phyloP scores from a whole-genome alignment of 495 filamentous ascomycete genomes.

The Aspergillus kassunensis region DNA sequence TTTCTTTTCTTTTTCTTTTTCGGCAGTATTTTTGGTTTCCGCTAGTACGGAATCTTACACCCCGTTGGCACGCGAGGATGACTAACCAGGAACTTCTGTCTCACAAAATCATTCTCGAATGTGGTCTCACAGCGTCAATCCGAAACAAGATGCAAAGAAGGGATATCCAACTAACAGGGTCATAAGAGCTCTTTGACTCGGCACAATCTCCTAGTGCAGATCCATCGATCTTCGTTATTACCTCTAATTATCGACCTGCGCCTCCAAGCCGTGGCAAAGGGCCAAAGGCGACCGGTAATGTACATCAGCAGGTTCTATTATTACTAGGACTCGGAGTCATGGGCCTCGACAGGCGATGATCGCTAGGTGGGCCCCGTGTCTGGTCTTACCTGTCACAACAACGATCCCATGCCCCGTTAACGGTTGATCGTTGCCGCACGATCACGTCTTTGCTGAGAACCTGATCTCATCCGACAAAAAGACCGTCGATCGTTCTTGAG shows the following conservation, averaged over 20 bases:
- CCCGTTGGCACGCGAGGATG: constrained; percentile 3
- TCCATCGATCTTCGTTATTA: constrained; percentile 23
- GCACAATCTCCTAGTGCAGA: constrained; percentile 29
- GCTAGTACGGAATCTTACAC: not conserved
- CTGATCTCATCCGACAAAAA: constrained; percentile 23
- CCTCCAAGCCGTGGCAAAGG: constrained; percentile 11
- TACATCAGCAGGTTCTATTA: constrained; percentile 3
- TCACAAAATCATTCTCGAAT: not conserved
- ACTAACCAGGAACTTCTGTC: constrained; percentile 8
- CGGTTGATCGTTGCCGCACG: constrained; percentile 32
- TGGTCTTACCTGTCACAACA: constrained; percentile 30
- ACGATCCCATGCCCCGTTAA: constrained; percentile 30
- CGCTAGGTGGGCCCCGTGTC: constrained; percentile 5
- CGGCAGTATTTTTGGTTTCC: constrained; percentile 4
- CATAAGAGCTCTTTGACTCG: constrained; percentile 11
- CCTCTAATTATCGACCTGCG: constrained; percentile 16
- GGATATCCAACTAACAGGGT: constrained; percentile 1
- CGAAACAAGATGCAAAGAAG: too few relatives aligned
- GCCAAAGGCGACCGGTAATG: not conserved
- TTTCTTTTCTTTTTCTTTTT: not conserved
- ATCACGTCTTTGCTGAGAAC: constrained; percentile 22
- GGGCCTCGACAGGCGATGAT: constrained; percentile 17
- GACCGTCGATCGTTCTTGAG: constrained; percentile 10
- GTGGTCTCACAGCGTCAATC: not conserved
- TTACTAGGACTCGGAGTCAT: too few relatives aligned